Base-by-base conservation (phyloP, 2,329 filamentous ascomycete species). In the Chrysoporthe austroafricana region DNA sequence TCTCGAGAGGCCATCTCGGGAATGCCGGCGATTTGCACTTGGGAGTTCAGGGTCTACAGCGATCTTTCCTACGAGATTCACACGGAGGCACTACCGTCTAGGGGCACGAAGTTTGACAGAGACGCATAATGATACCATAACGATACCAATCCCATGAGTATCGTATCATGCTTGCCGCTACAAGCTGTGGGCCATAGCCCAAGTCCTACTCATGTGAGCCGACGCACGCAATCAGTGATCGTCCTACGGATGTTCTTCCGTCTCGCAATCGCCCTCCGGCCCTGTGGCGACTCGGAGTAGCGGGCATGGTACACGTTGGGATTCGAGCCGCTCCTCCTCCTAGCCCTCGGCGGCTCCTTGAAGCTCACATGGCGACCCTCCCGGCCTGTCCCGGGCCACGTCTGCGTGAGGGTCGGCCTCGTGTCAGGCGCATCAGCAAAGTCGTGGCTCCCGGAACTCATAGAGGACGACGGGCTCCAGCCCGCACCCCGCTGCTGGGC, bases 241-340 rank as follows among this genome's bases (percentile, higher is more conserved):
- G 66, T 52, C 62, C 63, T 52, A 21, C 60, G 63, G 34, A 69
- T 66, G 58, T 62, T 69, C 58, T 62, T 69, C 26, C 63, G 65
- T 8, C 62, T 69, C 42, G 62, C 59, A 13, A 67, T 42, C n/a
- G 65, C 50, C 21, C 65, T 52, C 36, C 57, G 60, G 8, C 48
- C 62, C 52, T 58, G 26, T 4, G 68, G 68, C 13, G 68, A 69
- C 58, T 65, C 66, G 16, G 56, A 34, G 1, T 54, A 52, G 63
- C 56, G 18, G 34, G 39, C 39, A 44, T 52, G 36, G 62, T 64
- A 62, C 65, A 67, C 42, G 52, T 46, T 65, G n/a, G 62, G 57
- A 9, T 61, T 59, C 14, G 68, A 69, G 21, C 36, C 65, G 42
- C 57, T 63, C 26, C 68, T 39, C n/a, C 50, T 46, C 36, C 39